Evolutionary conservation across 2,329 filamentous ascomycete species (phyloP).

Genomic region (Leptodontidium sp.): DNA sequence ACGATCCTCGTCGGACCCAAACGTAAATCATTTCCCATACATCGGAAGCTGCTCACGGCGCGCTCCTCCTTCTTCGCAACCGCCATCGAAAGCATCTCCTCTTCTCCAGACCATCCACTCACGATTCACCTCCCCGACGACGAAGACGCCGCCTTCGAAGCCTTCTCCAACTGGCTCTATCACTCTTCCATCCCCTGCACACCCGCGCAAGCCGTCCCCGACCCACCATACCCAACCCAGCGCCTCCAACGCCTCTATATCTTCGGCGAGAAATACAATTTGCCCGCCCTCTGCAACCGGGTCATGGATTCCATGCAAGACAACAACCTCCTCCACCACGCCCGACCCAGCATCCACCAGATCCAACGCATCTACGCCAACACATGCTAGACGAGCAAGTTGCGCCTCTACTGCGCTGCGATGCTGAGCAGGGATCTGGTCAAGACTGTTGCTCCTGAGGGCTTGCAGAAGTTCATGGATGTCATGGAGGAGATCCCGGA

Average conservation of each 20-base stretch:
- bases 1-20: conserved; percentile 36
- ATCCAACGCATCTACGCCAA: not conserved
- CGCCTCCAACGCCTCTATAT: not conserved
- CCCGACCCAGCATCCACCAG: not conserved
- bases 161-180: not conserved
- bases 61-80: not conserved
- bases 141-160: not conserved
- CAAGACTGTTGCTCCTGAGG: not conserved
- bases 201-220: not conserved
- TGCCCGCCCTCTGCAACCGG: not conserved
- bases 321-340: not conserved
- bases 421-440: not conserved
- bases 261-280: not conserved
- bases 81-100: not conserved
- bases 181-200: not conserved
- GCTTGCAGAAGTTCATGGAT: not conserved
- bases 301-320: not conserved
- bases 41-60: conserved; percentile 26
- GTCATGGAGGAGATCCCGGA: not conserved
- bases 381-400: not conserved
- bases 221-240: not conserved
- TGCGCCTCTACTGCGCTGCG: not conserved
- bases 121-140: not conserved
- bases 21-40: conserved; percentile 34
- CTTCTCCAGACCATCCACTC: not conserved